Evolutionary conservation across 164 flowering plant species (phyloP), one percentile per base, ranked within the genome.

Genomic region (Magnolia kwangsiensis): DNA sequence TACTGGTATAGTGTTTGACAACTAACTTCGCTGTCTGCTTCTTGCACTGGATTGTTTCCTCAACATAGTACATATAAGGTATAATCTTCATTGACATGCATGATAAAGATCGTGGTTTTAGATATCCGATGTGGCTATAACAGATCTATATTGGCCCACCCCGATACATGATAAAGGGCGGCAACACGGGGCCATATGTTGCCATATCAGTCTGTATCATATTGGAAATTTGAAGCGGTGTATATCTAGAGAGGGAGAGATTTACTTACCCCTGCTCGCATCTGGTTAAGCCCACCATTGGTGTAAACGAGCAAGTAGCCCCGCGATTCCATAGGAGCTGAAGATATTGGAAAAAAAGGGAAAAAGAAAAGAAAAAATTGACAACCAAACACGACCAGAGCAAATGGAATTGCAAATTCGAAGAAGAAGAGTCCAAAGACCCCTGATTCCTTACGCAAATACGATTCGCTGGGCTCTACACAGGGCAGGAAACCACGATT

Each of bases 271-370:
- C 99, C 99, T 74, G 99, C 92, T 9, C 99, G 90, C 99, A 96
- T 96, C 85, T 96, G 99, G 84, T 96, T 96, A 73, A 96, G 99
- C 72, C 99, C 99, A 71, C 99, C 99, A 86, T 96, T 94, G 18
- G 98, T 84, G 80, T 90, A 84, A 79, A 94, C 99, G 69, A 94
- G 87, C 81, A 96, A 89, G 83, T 90, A 96, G 45, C 97, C 95
- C 51, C 82, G 86, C 10, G 95, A 86, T 75, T 84, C 89, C 8
- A 69, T 76, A 74, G 96, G 90, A 82, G 84, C 98, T 92, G 94
- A 77, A 81, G 73, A 76, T n/a, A 65, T 8, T 59, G 63, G n/a
- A 14, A 78, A 72, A 18, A 66, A 55, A 20, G 72, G 50, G 61
- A 59, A 18, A 72, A 21, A 13, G 67, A n/a, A n/a, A 74, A 29